Base-by-base conservation (phyloP, 2,329 filamentous ascomycete genomes). In the Orbilia javanica region DNA sequence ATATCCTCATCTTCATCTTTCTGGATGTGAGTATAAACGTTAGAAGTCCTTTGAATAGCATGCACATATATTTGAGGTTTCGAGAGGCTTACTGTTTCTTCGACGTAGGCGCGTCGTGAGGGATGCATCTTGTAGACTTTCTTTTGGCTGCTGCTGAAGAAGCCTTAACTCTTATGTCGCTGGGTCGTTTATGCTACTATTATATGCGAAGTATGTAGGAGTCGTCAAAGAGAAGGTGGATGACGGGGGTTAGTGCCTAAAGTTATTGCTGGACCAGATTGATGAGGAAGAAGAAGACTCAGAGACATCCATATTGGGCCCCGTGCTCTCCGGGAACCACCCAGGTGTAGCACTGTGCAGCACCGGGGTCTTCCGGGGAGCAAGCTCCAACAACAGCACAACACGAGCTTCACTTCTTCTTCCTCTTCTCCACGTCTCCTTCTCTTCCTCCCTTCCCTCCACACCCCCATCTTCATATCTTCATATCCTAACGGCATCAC, bases 1-100 rank as follows among this genome's bases (percentile, higher is more conserved):
- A 87, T 88, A 57, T 87, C 86, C 67, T 86, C 86, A 81, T 88
- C 86, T 86, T 89, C 78, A 80, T 81, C 71, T 81, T 82, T 82
- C 82, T 71, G 79, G 81, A 79, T 83, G 83, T 82, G 83, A 77
- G 73, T 77, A 77, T 77, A 77, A 65, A 77, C 53, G 73, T 77
- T 69, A 76, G 79, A 79, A 65, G 64, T 76, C 63, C 64, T 63
- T 60, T 34, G 60, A 25, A 31, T 25, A 25, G 20, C 4, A 25
- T 50, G n/a, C n/a, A 50, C 10, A 50, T 27, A 50, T 80, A 52
- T 29, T 60, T 7, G 27, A 2, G 8, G 31, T 36, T 18, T 55
- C 10, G 53, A 48, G 31, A 57, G 53, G 52, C 74, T 79, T 50
- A 76, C 67, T 29, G 63, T 65, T 77, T 76, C 71, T 77, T 79